phyloP scores from a whole-genome alignment of 441 rosid species.

The Francoa sonchifolia region DNA sequence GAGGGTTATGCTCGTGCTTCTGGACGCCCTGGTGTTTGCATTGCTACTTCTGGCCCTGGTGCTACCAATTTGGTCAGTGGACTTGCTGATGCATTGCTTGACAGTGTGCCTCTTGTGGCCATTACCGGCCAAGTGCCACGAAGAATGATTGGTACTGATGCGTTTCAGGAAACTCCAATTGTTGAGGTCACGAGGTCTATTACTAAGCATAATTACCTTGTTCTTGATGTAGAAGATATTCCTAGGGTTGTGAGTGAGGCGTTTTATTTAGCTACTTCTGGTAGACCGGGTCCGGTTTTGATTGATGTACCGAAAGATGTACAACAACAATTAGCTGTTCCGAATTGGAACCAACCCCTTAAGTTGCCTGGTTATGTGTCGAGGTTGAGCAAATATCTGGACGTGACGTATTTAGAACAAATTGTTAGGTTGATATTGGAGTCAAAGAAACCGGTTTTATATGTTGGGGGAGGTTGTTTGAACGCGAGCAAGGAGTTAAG shows the following conservation, averaged over 20 bases:
- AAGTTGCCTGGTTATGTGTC: slow-evolving; percentile 63
- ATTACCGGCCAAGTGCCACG: slow-evolving; percentile 96
- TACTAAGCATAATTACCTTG: slow-evolving; percentile 78
- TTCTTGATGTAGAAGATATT: slow-evolving; percentile 75
- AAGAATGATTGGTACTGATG: slow-evolving; percentile 86
- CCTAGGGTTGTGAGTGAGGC: slow-evolving; percentile 77
- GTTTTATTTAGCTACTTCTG: slow-evolving; percentile 66
- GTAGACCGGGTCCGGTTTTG: slow-evolving; percentile 81
- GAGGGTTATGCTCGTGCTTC: slow-evolving; percentile 90
- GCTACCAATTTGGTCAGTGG: slow-evolving; percentile 93
- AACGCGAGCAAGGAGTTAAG: slow-evolving; percentile 70
- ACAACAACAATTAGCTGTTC: slow-evolving; percentile 78
- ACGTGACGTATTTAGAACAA: slow-evolving; percentile 42
- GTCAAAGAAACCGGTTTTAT: slow-evolving; percentile 75
- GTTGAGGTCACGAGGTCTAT: slow-evolving; percentile 91
- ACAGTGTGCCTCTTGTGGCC: slow-evolving; percentile 80
- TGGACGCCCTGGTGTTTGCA: slow-evolving; percentile 70
- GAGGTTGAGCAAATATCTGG: slow-evolving; percentile 60
- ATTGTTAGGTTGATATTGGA: slow-evolving; percentile 67
- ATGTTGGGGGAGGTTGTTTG: slow-evolving; percentile 95
- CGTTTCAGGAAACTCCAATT: slow-evolving; percentile 88
- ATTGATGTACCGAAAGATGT: slow-evolving; percentile 88
- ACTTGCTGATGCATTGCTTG: slow-evolving; percentile 79
- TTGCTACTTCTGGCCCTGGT: slow-evolving; percentile 95
- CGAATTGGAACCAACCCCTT: slow-evolving; percentile 49